These are phyloP conservation scores for Podospora fimiseda DNA, from an alignment of 495 filamentous ascomycete species.

Conservation along the genomic window DNA sequence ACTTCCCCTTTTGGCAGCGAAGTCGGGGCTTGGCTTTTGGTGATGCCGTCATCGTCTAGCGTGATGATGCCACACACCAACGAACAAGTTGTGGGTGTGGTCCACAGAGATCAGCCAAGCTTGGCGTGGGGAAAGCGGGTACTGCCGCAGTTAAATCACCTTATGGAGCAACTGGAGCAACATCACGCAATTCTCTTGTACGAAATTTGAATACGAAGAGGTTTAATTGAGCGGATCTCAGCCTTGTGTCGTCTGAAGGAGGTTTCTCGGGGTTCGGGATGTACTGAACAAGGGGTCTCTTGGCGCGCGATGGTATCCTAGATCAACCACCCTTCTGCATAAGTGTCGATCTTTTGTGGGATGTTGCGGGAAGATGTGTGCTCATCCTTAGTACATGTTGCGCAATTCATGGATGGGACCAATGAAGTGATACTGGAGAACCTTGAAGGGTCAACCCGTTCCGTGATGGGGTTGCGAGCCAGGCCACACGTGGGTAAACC, in stretches of 20 bases:
- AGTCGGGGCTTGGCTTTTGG: not conserved
- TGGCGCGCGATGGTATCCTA: no score
- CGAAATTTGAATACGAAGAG: not conserved
- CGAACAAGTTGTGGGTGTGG: not conserved
- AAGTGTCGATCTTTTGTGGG: not conserved
- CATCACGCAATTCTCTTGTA: not conserved
- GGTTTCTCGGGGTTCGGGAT: not conserved
- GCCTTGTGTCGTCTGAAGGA: not conserved
- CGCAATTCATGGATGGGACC: not conserved
- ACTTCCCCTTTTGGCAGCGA: no score
- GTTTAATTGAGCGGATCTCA: not conserved
- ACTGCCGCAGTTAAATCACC: conserved; percentile 7
- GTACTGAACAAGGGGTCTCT: no score
- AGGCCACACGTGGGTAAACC: not conserved
- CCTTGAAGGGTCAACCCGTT: not conserved
- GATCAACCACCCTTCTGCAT: no score
- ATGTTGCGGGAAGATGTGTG: not conserved
- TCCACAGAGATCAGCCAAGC: conserved; percentile 5
- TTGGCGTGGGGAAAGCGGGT: conserved; percentile 19
- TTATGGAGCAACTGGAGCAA: not conserved
- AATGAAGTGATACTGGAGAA: not conserved
- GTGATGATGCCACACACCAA: conserved; percentile 8
- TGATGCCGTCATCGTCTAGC: not conserved
- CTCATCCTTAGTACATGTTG: not conserved
- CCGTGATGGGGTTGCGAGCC: not conserved